phyloP scores from a whole-genome alignment of 2,329 filamentous ascomycete species.

The Aspergillus vadensis region DNA sequence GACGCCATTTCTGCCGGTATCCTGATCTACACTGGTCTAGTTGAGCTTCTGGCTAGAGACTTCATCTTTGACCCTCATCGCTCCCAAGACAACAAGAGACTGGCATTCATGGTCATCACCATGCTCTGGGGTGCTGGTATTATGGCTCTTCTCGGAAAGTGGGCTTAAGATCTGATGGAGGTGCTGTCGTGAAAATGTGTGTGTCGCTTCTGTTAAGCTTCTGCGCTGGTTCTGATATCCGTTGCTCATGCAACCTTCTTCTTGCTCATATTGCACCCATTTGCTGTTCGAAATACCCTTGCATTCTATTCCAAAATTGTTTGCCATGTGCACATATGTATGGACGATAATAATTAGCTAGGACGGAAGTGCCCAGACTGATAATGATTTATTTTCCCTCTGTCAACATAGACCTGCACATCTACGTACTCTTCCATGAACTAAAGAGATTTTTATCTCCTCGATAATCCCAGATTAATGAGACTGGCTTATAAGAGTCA shows the following conservation, averaged over 20 bases:
- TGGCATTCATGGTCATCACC: constrained; percentile 49
- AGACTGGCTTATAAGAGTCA: too few relatives aligned
- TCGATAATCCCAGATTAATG: too few relatives aligned
- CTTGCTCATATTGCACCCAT: neutral
- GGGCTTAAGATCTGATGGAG: constrained; percentile 39
- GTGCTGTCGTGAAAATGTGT: neutral
- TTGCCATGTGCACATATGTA: neutral
- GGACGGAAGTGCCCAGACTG: neutral
- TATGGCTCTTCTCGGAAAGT: constrained; percentile 56
- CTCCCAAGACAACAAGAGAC: constrained; percentile 21
- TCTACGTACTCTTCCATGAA: neutral
- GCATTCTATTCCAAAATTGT: neutral
- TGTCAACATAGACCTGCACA: neutral
- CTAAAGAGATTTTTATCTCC: too few relatives aligned
- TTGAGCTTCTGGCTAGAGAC: constrained; percentile 16
- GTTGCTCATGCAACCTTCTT: neutral
- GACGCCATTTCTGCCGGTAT: constrained; percentile 16
- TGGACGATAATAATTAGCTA: neutral
- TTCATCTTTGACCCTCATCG: constrained; percentile 18
- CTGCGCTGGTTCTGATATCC: neutral
- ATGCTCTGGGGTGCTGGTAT: constrained; percentile 45
- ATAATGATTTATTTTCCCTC: neutral
- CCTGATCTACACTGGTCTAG: constrained; percentile 15
- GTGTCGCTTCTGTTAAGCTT: neutral
- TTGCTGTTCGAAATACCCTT: neutral